Conservation (phyloP, 345 rosid species). For the Pugionium cornutum region DNA sequence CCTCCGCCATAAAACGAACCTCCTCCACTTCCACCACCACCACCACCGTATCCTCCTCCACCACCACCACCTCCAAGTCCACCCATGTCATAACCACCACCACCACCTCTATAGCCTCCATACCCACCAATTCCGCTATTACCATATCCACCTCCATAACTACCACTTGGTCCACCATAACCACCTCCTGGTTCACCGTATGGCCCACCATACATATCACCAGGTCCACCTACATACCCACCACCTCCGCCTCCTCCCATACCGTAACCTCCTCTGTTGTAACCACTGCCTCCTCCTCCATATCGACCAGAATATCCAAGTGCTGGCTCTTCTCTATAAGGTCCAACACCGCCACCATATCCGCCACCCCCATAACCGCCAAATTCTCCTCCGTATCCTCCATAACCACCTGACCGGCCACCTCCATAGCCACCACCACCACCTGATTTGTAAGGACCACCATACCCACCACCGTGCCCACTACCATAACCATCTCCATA, state of each 20-base stretch:
- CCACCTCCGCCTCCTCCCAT: constrained; percentile 58
- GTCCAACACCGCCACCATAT: constrained; percentile 58
- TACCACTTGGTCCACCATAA: constrained; percentile 43
- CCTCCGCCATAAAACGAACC: constrained; percentile 50
- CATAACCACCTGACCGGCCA: constrained; percentile 58
- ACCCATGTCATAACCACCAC: constrained; percentile 46
- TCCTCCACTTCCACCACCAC: no score
- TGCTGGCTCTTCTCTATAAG: constrained; percentile 75
- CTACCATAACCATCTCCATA: constrained; percentile 64
- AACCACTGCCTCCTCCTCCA: constrained; percentile 58
- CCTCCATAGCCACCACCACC: constrained; percentile 59
- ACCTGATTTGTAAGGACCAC: no score
- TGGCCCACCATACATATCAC: constrained; percentile 63
- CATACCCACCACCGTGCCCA: constrained; percentile 64
- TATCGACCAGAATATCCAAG: constrained; percentile 75
- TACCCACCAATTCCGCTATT: constrained; percentile 44
- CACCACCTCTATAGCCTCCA: no score
- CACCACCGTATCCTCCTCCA: constrained; percentile 44
- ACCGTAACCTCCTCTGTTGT: constrained; percentile 67
- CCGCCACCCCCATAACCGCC: constrained; percentile 77
- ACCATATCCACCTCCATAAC: constrained; percentile 52
- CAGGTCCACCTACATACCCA: constrained; percentile 60
- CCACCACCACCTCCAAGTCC: no score
- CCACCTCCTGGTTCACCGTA: constrained; percentile 48
- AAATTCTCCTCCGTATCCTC: constrained; percentile 71